A percentile compares a stretch with the other conserved stretches of the same genome.
phyloP scores from a whole-genome alignment of 31 red algal species.

The Asparagopsis taxiformis region DNA sequence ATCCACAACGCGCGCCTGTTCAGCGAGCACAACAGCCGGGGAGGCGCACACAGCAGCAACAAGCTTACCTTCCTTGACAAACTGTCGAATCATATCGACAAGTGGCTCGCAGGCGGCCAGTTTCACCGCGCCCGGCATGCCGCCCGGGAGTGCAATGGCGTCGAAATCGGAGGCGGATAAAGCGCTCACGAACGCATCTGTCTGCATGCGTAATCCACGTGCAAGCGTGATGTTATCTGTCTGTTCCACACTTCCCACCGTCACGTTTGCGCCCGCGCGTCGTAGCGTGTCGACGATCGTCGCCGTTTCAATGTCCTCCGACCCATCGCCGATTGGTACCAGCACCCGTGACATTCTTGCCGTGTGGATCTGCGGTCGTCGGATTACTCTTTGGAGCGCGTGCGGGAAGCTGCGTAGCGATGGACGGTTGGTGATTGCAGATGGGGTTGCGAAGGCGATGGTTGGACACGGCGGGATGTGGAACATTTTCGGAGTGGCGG shows the following conservation, averaged over 20 bases:
- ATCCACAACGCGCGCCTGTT: slow-evolving; percentile 71
- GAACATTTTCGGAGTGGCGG: too few relatives aligned
- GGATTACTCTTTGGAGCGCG: not conserved
- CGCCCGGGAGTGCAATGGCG: slow-evolving; percentile 76
- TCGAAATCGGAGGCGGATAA: slow-evolving; percentile 52
- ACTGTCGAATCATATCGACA: slow-evolving; percentile 38
- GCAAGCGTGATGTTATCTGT: slow-evolving; percentile 54
- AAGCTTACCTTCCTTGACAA: slow-evolving; percentile 20
- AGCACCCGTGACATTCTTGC: slow-evolving; percentile 50
- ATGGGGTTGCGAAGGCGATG: not conserved
- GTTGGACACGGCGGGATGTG: too few relatives aligned
- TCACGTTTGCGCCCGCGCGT: slow-evolving; percentile 88
- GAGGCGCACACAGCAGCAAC: slow-evolving; percentile 93
- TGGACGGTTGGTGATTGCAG: not conserved
- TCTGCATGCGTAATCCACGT: slow-evolving; percentile 71
- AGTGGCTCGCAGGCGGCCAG: slow-evolving; percentile 51
- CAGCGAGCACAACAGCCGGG: slow-evolving; percentile 85
- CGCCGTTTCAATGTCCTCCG: slow-evolving; percentile 90
- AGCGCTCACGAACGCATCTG: slow-evolving; percentile 60
- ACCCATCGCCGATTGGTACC: slow-evolving; percentile 84
- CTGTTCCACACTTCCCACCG: slow-evolving; percentile 81
- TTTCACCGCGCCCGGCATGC: slow-evolving; percentile 85
- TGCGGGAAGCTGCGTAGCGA: slow-evolving; percentile 1
- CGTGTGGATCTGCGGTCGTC: slow-evolving; percentile 11
- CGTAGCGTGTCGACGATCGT: slow-evolving; percentile 84